phyloP scores from a whole-genome alignment of 306 rosid species.

The Bauhinia variegata region DNA sequence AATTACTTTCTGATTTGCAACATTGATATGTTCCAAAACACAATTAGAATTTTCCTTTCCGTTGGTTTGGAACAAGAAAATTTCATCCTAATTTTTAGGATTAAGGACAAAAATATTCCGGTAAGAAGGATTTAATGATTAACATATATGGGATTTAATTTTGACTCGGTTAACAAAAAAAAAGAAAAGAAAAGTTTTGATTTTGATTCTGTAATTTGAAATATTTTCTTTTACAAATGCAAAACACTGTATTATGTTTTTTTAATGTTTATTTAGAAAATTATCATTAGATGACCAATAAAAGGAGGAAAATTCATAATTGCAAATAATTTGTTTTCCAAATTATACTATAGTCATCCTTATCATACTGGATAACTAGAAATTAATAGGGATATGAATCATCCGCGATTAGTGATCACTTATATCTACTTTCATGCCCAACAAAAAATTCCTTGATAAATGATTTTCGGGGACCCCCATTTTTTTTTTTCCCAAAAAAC shows the following conservation, averaged over 20 bases:
- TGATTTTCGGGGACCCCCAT: constrained; percentile 22
- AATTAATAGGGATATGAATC: constrained; percentile 29
- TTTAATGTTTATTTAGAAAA: not conserved
- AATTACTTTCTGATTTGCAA: no score
- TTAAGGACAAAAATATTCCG: no score
- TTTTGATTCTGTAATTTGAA: not conserved
- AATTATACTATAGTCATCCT: constrained; percentile 24
- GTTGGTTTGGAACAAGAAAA: no score
- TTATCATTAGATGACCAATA: not conserved
- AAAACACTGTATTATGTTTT: no score
- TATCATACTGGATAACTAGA: constrained; percentile 31
- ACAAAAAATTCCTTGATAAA: not conserved
- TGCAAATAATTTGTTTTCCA: constrained; percentile 8
- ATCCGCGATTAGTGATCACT: no score
- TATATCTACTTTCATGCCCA: not conserved
- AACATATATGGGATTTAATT: no score
- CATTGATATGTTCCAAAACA: no score
- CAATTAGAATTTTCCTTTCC: no score
- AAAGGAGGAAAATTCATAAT: not conserved
- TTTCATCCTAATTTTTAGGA: no score
- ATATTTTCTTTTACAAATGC: not conserved
- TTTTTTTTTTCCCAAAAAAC: not conserved
- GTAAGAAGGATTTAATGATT: no score
- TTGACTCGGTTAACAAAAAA: no score
- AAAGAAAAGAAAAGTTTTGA: no score